phyloP scores from a whole-genome alignment of 1,284 basidiomycete genomes.

The Rhodotorula sp. region DNA sequence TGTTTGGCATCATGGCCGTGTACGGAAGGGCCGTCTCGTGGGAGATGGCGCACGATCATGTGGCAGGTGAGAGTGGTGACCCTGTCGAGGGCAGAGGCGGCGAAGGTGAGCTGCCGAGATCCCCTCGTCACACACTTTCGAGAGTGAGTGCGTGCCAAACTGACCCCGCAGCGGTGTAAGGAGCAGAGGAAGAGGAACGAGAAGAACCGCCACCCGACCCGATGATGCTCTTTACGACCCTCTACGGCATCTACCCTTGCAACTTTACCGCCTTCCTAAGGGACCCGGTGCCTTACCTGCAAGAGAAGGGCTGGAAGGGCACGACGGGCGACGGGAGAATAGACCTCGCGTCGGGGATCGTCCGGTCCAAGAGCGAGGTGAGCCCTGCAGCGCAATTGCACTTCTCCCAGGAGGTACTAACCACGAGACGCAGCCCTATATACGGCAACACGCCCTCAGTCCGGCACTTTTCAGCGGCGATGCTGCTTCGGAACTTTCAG shows the following conservation, averaged over 20 bases:
- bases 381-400: not conserved
- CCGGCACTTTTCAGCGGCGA: slow-evolving; percentile 67
- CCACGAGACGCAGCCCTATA: slow-evolving; percentile 56
- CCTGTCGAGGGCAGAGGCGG: not conserved
- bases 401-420: not conserved
- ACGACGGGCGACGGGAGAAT: slow-evolving; percentile 65
- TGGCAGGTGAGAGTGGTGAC: slow-evolving; percentile 3
- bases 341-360: slow-evolving; percentile 65
- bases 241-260: slow-evolving; percentile 85
- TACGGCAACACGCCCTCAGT: slow-evolving; percentile 71
- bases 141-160: not conserved
- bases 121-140: not conserved
- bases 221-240: slow-evolving; percentile 60
- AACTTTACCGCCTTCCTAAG: slow-evolving; percentile 74
- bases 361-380: slow-evolving; percentile 60
- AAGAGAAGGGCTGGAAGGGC: slow-evolving; percentile 54
- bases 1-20: slow-evolving; percentile 31
- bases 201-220: slow-evolving; percentile 43
- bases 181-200: slow-evolving; percentile 10
- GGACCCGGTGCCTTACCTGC: slow-evolving; percentile 63
- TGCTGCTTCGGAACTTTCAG: slow-evolving; percentile 62
- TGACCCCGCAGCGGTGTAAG: not conserved
- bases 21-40: slow-evolving; percentile 35
- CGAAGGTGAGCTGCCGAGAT: not conserved
- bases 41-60: slow-evolving; percentile 8